Base-by-base conservation (phyloP, 2,329 filamentous ascomycete genomes). In the Graphilbum ipis-grandicollis region DNA sequence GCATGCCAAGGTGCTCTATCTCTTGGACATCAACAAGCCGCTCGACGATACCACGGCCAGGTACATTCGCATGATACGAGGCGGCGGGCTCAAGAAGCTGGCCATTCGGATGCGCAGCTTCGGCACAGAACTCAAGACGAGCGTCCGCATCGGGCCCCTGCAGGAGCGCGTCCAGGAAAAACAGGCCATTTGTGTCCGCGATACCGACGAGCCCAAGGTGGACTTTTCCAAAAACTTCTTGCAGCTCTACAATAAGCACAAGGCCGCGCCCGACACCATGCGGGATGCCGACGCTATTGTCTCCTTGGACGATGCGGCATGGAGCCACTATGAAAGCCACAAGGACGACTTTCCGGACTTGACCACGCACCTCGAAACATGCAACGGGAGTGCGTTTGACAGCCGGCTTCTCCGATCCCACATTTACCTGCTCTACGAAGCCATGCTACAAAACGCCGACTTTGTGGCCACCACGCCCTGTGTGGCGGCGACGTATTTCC, bases 391-490 rank as follows among this genome's bases (percentile, higher is more conserved):
- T 33, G 28, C 49, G 25, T 19, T 48, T 35, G n/a, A 41, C n/a
- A 41, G 38, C 9, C 32, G 38, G 5, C 47, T 51, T 2, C 52
- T 50, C 44, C 55, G 50, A 19, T 34, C 23, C 3, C 41, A 46
- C 15, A 39, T 48, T 0, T 43, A 60, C 4, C 38, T 41, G 2
- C 47, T 65, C 0, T 66, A 66, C 38, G 46, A 48, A 1, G 50
- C 52, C 2, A 56, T 61, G 0, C 46, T 65, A 0, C 42, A 41
- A 2, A 45, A 52, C 3, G 52, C 58, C 0, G 61, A 65, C 33
- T 64, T 65, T 36, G 51, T 66, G 2, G 60, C 60, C 0, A 62
- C 62, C 0, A 65, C 62, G 1, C 62, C 62, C 0, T 61, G 63
- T 1, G 59, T 60, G 3, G 56, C 58, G 0, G 54, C 50, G 4